These are phyloP conservation scores for Herpetospermum pedunculosum DNA, from an alignment of 306 rosid species.

Conservation along the genomic window DNA sequence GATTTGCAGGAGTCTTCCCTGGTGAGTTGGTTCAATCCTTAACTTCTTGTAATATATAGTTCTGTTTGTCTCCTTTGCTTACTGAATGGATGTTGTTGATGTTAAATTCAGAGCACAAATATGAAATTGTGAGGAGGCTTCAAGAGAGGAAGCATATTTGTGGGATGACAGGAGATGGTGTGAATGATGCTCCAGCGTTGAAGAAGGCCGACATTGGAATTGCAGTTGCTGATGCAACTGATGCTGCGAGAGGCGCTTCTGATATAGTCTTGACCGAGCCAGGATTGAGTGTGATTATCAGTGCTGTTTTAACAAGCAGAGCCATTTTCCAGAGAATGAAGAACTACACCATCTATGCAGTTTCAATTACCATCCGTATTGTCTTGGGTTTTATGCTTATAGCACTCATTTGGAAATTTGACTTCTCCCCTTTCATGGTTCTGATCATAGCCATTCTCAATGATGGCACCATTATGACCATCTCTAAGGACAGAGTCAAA, in stretches of 20 bases:
- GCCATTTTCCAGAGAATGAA: conserved; percentile 94
- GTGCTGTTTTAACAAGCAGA: conserved; percentile 82
- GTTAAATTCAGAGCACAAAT: conserved; percentile 59
- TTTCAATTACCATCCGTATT: conserved; percentile 74
- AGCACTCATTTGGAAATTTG: conserved; percentile 84
- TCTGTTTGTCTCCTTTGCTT: background rate
- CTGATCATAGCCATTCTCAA: conserved; percentile 76
- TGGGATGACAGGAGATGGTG: conserved; percentile 98
- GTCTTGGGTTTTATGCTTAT: conserved; percentile 71
- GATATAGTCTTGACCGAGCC: conserved; percentile 90
- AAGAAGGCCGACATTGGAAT: conserved; percentile 85
- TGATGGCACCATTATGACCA: conserved; percentile 94
- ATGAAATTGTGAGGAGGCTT: conserved; percentile 75
- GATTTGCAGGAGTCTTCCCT: conserved; percentile 93
- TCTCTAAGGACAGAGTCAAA: conserved; percentile 82
- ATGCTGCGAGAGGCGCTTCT: conserved; percentile 86
- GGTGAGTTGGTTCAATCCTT: conserved; percentile 38
- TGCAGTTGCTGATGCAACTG: conserved; percentile 92
- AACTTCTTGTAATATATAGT: background rate
- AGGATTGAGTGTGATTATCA: conserved; percentile 74
- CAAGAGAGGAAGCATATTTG: conserved; percentile 71
- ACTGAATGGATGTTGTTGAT: background rate
- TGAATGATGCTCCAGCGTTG: conserved; percentile 86
- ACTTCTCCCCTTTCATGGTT: conserved; percentile 96
- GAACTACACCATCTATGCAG: conserved; percentile 88